Conservation (phyloP, 352 stramenopile species). For the Phytophthora uliginosa region DNA sequence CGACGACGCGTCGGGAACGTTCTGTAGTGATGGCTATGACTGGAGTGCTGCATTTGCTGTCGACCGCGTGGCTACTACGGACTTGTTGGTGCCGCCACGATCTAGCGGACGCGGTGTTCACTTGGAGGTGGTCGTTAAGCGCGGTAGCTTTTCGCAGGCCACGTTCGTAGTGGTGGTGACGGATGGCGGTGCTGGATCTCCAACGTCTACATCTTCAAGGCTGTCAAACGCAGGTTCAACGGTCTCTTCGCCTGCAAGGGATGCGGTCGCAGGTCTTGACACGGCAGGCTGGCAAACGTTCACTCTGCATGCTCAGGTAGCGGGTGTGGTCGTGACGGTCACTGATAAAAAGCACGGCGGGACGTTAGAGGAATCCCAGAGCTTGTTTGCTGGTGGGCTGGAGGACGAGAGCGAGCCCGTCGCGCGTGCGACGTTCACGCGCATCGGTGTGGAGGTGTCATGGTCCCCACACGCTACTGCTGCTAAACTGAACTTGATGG, state of each 20-base stretch:
- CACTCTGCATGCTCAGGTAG: slow-evolving; percentile 76
- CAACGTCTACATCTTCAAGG: slow-evolving; percentile 28
- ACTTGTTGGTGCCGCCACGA: slow-evolving; percentile 66
- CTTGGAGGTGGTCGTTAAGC: slow-evolving; percentile 76
- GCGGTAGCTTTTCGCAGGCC: slow-evolving; percentile 77
- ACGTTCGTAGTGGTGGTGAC: slow-evolving; percentile 79
- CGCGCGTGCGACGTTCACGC: slow-evolving; percentile 72
- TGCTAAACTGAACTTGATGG: slow-evolving; percentile 77
- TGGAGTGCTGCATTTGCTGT: slow-evolving; percentile 74
- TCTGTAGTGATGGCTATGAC: slow-evolving; percentile 59
- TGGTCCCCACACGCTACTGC: slow-evolving; percentile 52
- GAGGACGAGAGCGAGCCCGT: slow-evolving; percentile 58
- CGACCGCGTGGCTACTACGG: slow-evolving; percentile 51
- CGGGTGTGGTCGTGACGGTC: slow-evolving; percentile 75
- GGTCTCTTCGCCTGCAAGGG: slow-evolving; percentile 23
- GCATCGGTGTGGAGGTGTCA: slow-evolving; percentile 67
- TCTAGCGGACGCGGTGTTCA: slow-evolving; percentile 34
- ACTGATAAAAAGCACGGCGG: slow-evolving; percentile 60
- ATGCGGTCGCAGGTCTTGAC: slow-evolving; percentile 5
- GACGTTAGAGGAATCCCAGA: slow-evolving; percentile 14
- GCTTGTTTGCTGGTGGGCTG: slow-evolving; percentile 32
- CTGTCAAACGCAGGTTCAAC: slow-evolving; percentile 30
- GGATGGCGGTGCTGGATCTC: slow-evolving; percentile 35
- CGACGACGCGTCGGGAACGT: slow-evolving; percentile 20
- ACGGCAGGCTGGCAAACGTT: slow-evolving; percentile 62